Evolutionary conservation across 2,329 filamentous ascomycete species (phyloP).

Genomic region (Paraphaeosphaeria minitans): DNA sequence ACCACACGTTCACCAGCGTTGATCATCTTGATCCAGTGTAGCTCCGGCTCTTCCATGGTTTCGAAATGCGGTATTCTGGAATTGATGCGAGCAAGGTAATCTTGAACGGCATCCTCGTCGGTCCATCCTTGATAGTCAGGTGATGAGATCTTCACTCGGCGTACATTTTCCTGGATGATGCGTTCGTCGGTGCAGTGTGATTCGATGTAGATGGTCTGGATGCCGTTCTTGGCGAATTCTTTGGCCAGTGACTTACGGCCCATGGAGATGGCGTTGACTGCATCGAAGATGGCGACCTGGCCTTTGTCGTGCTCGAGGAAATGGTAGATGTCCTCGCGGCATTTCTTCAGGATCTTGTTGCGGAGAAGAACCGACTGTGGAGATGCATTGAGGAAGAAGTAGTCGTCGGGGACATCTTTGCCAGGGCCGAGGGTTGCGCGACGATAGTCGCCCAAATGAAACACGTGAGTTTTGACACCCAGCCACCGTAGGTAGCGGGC

Average conservation of each 20-base stretch:
- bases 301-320: conserved; percentile 98
- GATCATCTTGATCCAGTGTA: conserved; percentile 99
- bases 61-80: conserved; percentile 95
- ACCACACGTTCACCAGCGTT: conserved; percentile 92
- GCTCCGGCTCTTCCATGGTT: conserved; percentile 90
- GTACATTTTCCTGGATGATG: conserved; percentile 94
- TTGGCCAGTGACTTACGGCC: conserved; percentile 86
- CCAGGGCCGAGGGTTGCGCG: conserved; percentile 85
- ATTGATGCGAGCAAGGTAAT: conserved; percentile 89
- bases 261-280: conserved; percentile 87
- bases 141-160: conserved; percentile 96
- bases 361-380: conserved; percentile 89
- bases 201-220: conserved; percentile 95
- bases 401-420: conserved; percentile 89
- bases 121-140: conserved; percentile 96
- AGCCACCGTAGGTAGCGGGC: conserved; percentile 96
- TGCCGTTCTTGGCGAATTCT: conserved; percentile 97
- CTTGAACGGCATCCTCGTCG: conserved; percentile 85
- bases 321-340: conserved; percentile 93
- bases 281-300: conserved; percentile 97
- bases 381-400: conserved; percentile 95
- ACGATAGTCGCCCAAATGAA: conserved; percentile 95
- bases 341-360: conserved; percentile 97
- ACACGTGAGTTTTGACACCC: conserved; percentile 96
- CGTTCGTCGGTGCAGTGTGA: conserved; percentile 91